phyloP scores from a whole-genome alignment of 2,329 filamentous ascomycete genomes.

The Septoria linicola region DNA sequence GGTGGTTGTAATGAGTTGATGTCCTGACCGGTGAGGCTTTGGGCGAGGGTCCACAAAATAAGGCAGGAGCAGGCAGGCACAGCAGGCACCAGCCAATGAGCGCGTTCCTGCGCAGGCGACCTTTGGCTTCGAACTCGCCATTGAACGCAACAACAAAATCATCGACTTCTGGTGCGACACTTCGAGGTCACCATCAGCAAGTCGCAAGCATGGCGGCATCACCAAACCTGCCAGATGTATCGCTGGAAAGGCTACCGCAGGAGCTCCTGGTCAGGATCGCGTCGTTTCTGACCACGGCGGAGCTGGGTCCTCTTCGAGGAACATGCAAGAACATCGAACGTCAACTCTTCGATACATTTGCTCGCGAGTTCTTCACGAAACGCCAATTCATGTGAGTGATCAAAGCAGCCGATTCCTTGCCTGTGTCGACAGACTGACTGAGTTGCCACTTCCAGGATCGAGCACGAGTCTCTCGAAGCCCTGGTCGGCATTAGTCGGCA shows the following conservation, averaged over 20 bases:
- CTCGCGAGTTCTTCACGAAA: conserved; percentile 63
- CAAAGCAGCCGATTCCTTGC: no score
- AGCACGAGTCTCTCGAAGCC: conserved; percentile 55
- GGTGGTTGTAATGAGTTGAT: background rate
- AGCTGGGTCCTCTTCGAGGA: conserved; percentile 54
- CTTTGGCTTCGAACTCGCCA: no score
- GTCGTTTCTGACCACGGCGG: conserved; percentile 53
- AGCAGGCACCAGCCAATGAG: conserved; percentile 4
- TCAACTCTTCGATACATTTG: conserved; percentile 56
- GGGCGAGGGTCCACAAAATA: no score
- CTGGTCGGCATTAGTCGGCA: conserved; percentile 48
- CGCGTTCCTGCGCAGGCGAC: no score
- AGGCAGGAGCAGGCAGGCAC: no score
- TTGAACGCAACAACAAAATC: conserved; percentile 1
- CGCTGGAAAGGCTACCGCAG: conserved; percentile 42
- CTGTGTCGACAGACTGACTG: no score
- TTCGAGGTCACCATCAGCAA: background rate
- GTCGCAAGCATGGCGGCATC: background rate
- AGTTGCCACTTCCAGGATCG: conserved; percentile 40
- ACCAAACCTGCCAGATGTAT: background rate
- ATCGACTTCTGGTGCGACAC: background rate
- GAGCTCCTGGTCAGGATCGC: conserved; percentile 61
- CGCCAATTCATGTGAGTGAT: conserved; percentile 58
- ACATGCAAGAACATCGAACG: conserved; percentile 57
- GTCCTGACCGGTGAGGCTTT: conserved; percentile 6